phyloP scores from a whole-genome alignment of 768 basidiomycete genomes.

The Leccinum fibrillosum region DNA sequence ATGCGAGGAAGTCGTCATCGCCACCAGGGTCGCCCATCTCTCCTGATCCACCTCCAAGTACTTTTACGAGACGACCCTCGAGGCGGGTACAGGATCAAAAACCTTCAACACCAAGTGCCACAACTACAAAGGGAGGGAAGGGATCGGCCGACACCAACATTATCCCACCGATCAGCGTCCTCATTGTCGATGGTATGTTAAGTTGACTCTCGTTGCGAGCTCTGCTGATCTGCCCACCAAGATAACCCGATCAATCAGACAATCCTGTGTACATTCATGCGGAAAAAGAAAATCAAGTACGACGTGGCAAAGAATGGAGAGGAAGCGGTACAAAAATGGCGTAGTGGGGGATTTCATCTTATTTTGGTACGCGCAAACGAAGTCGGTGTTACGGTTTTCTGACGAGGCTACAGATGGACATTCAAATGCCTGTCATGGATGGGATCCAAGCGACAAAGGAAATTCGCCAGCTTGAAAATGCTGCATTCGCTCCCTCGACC shows the following conservation, averaged over 20 bases:
- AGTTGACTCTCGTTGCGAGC: neutral
- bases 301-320: slow-evolving; percentile 92
- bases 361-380: slow-evolving; percentile 67
- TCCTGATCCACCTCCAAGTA: slow-evolving; percentile 22
- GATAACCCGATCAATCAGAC: slow-evolving; percentile 99
- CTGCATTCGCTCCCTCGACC: slow-evolving; percentile 65
- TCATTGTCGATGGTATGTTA: slow-evolving; percentile 92
- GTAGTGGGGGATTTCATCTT: slow-evolving; percentile 88
- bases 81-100: slow-evolving; percentile 32
- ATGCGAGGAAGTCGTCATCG: slow-evolving; percentile 32
- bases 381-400: slow-evolving; percentile 3
- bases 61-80: slow-evolving; percentile 28
- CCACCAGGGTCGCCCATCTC: slow-evolving; percentile 33
- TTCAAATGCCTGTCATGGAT: slow-evolving; percentile 99
- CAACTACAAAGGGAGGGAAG: slow-evolving; percentile 48
- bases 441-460: slow-evolving; percentile 97
- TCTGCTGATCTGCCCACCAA: slow-evolving; percentile 32
- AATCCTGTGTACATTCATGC: slow-evolving; percentile 96
- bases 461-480: slow-evolving; percentile 82
- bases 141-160: slow-evolving; percentile 61
- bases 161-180: slow-evolving; percentile 94
- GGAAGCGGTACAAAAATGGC: slow-evolving; percentile 96
- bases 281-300: slow-evolving; percentile 92
- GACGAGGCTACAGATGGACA: slow-evolving; percentile 82
- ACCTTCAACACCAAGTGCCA: slow-evolving; percentile 24